Percentiles rank a stretch among this genome's conserved stretches.
Conservation (phyloP, 2,329 filamentous ascomycete species). For the Pseudogymnoascus pannorum region DNA sequence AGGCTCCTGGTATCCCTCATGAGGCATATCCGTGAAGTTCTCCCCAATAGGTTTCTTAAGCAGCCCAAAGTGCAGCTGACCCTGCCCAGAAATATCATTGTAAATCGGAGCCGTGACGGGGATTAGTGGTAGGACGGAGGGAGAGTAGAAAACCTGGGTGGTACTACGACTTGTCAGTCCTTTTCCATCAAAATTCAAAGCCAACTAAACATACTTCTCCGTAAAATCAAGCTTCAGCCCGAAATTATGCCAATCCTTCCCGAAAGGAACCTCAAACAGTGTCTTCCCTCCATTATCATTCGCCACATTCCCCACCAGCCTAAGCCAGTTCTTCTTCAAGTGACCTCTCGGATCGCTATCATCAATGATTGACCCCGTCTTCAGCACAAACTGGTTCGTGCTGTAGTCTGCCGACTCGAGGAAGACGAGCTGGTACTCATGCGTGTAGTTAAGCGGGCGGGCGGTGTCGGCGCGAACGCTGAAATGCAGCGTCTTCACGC, state of each 20-base stretch:
- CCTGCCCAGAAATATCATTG: slow-evolving; percentile 48
- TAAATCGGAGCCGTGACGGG: slow-evolving; percentile 38
- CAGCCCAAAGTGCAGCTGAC: slow-evolving; percentile 55
- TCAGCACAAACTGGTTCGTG: slow-evolving; percentile 47
- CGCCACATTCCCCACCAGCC: slow-evolving; percentile 42
- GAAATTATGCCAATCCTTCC: slow-evolving; percentile 54
- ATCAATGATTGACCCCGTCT: slow-evolving; percentile 46
- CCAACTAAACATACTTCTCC: slow-evolving; percentile 38
- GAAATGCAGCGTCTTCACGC: slow-evolving; percentile 56
- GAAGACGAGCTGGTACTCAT: slow-evolving; percentile 53
- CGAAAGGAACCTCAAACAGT: slow-evolving; percentile 45
- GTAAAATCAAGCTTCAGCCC: slow-evolving; percentile 50
- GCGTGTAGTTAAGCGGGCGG: slow-evolving; percentile 48
- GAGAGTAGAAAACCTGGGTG: slow-evolving; percentile 51
- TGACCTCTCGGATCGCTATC: slow-evolving; percentile 29
- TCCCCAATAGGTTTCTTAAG: slow-evolving; percentile 49
- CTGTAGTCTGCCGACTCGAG: slow-evolving; percentile 41
- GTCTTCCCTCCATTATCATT: slow-evolving; percentile 32
- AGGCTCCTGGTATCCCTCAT: slow-evolving; percentile 40
- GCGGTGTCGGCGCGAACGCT: slow-evolving; percentile 46
- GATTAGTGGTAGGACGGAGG: slow-evolving; percentile 37
- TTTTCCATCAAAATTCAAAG: background rate
- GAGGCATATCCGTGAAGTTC: slow-evolving; percentile 40
- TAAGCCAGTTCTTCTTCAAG: slow-evolving; percentile 30
- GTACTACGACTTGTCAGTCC: slow-evolving; percentile 33